These are phyloP conservation scores for Pelargonium citronellum DNA, from an alignment of 441 rosid genomes.

Conservation along the genomic window DNA sequence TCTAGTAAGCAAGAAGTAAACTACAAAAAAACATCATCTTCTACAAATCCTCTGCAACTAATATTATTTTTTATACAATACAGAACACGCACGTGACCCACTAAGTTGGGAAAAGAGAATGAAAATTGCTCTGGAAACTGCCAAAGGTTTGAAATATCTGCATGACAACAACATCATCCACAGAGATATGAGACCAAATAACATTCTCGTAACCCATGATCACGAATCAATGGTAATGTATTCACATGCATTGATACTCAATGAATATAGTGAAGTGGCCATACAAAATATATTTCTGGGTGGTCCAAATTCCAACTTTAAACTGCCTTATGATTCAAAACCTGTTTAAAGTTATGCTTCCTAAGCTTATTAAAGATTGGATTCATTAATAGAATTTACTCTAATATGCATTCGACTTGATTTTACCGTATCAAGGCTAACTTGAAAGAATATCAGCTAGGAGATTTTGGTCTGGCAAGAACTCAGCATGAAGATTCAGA, in stretches of 20 bases:
- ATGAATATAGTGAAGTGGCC: too few species aligned
- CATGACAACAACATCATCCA: constrained; percentile 44
- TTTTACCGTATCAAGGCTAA: too few species aligned
- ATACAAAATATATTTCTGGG: too few species aligned
- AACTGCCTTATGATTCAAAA: too few species aligned
- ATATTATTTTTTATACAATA: constrained; percentile 17
- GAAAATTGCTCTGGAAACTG: constrained; percentile 34
- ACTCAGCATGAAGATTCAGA: constrained; percentile 19
- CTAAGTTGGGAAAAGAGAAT: constrained; percentile 39
- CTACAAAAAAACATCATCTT: background rate
- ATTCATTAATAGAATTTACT: too few species aligned
- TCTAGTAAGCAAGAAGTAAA: constrained; percentile 34
- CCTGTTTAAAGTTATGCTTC: too few species aligned
- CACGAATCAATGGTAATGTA: constrained; percentile 43
- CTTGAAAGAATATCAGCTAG: constrained; percentile 27
- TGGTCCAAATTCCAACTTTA: too few species aligned
- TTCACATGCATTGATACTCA: background rate
- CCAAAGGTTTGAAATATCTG: constrained; percentile 37
- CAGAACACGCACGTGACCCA: constrained; percentile 31
- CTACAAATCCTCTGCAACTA: background rate
- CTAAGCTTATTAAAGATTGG: too few species aligned
- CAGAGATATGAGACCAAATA: constrained; percentile 54
- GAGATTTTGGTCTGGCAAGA: constrained; percentile 42
- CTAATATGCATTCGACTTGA: too few species aligned
- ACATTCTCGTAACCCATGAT: constrained; percentile 42